Base-by-base conservation (phyloP, 2,329 filamentous ascomycete species). In the Amauroascus niger region DNA sequence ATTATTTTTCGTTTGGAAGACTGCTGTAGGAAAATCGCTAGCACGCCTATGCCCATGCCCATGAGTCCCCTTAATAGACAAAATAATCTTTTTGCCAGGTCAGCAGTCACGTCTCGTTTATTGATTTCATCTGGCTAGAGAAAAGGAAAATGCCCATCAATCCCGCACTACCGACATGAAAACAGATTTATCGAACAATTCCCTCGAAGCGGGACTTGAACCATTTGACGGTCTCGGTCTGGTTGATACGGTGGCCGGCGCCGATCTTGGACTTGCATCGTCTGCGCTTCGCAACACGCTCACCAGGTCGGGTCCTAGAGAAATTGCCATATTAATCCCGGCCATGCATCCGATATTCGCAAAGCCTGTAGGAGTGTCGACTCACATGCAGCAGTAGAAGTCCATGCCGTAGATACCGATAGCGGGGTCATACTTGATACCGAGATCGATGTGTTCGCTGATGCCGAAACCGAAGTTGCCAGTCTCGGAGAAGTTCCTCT, bases 401-500 rank as follows among this genome's bases (percentile, higher is more conserved):
- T 98, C 93, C 93, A 98, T 98, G 75, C 93, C 90, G 82, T 95
- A 96, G 76, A 96, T 96, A 84, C 90, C 90, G 68, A 96, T 96
- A 62, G 82, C 86, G 63, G 90, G 90, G 80, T 96, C 90, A 81
- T 96, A 96, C 86, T 98, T 98, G 88, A 98, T 98, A 72, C 93
- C 93, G 70, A 98, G 83, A 83, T 98, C 93, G 78, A 98, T 98
- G 87, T 98, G 93, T 81, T 98, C 93, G 80, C 82, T 89, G 82
- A 98, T 98, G 81, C 93, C 93, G 83, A 98, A 98, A 68, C 93
- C 93, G 75, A 98, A 98, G 87, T 96, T 95, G 75, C 93, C 93
- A 65, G 91, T 97, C 84, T 95, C 88, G 73, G 86, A 91, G 87
- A 98, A 98, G 88, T 98, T 98, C 78, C 87, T 86, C 84, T 93